Conservation (phyloP, 345 rosid genomes). For the Linum trigynum region DNA sequence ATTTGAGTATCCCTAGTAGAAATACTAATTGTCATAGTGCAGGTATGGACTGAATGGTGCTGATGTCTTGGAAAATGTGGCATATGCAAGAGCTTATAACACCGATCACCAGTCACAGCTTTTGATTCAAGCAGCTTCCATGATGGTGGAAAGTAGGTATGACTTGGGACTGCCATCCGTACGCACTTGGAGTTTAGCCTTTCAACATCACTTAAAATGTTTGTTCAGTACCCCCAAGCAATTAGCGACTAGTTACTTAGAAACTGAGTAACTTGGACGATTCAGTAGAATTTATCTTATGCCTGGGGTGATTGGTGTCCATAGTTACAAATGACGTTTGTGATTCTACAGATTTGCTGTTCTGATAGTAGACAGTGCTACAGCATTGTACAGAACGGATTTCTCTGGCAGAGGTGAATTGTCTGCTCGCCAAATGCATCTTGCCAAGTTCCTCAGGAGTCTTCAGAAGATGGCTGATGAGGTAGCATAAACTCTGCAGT, state of each 20-base stretch:
- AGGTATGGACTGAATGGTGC: conserved; percentile 91
- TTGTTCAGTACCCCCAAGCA: no score
- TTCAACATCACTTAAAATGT: neutral
- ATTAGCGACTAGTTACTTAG: no score
- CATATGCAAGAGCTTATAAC: conserved; percentile 95
- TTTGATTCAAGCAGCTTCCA: conserved; percentile 97
- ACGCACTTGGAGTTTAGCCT: neutral
- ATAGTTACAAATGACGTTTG: conserved; percentile 5
- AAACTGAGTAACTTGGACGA: neutral
- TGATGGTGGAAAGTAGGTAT: conserved; percentile 97
- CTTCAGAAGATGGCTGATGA: conserved; percentile 95
- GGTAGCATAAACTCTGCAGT: conserved; percentile 27
- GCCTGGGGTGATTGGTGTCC: neutral
- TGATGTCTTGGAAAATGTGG: conserved; percentile 95
- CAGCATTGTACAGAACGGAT: conserved; percentile 91
- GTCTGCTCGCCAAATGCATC: conserved; percentile 97
- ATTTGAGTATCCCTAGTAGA: no score
- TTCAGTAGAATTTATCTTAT: neutral
- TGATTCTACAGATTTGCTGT: conserved; percentile 61
- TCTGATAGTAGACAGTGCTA: conserved; percentile 92
- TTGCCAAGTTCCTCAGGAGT: conserved; percentile 90
- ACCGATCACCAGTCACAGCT: conserved; percentile 97
- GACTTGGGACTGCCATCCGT: conserved; percentile 1
- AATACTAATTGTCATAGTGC: conserved; percentile 9
- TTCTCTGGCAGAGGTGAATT: conserved; percentile 93